phyloP scores from a whole-genome alignment of 2,329 filamentous ascomycete genomes.

The Phaeosphaeriaceae sp. region DNA sequence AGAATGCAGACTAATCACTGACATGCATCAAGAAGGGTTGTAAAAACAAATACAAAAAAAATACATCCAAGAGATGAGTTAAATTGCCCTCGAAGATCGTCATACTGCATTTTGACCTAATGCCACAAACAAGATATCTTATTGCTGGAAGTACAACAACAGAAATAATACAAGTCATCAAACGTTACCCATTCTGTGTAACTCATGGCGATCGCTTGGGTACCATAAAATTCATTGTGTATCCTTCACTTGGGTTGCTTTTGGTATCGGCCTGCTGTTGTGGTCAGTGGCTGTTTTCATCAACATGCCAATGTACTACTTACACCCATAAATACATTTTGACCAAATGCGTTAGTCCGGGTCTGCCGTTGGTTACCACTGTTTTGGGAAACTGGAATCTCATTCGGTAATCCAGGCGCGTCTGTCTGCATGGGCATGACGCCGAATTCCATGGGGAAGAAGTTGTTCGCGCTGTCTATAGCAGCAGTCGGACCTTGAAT shows the following conservation, averaged over 20 bases:
- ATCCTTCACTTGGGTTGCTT: slow-evolving; percentile 30
- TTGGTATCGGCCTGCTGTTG: slow-evolving; percentile 38
- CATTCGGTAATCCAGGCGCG: slow-evolving; percentile 21
- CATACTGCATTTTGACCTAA: too few species aligned
- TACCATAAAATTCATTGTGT: slow-evolving; percentile 38
- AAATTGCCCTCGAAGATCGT: background rate
- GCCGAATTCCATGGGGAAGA: slow-evolving; percentile 54
- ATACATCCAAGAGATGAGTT: background rate
- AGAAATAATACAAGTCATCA: too few species aligned
- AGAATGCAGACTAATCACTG: too few species aligned
- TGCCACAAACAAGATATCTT: background rate
- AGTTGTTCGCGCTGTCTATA: slow-evolving; percentile 49
- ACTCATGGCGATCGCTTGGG: slow-evolving; percentile 21
- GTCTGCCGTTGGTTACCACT: slow-evolving; percentile 27
- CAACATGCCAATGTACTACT: slow-evolving; percentile 18
- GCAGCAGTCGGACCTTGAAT: slow-evolving; percentile 62
- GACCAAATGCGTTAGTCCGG: slow-evolving; percentile 38
- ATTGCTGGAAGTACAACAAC: background rate
- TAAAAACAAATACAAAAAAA: background rate
- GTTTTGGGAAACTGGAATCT: slow-evolving; percentile 18
- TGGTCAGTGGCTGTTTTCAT: slow-evolving; percentile 10
- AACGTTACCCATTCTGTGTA: background rate
- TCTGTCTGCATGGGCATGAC: slow-evolving; percentile 44
- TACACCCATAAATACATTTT: slow-evolving; percentile 50
- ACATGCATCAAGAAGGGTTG: too few species aligned